These are phyloP conservation scores for Tetratostichococcus sp. DNA, from an alignment of 139 green algal species.

Conservation along the genomic window DNA sequence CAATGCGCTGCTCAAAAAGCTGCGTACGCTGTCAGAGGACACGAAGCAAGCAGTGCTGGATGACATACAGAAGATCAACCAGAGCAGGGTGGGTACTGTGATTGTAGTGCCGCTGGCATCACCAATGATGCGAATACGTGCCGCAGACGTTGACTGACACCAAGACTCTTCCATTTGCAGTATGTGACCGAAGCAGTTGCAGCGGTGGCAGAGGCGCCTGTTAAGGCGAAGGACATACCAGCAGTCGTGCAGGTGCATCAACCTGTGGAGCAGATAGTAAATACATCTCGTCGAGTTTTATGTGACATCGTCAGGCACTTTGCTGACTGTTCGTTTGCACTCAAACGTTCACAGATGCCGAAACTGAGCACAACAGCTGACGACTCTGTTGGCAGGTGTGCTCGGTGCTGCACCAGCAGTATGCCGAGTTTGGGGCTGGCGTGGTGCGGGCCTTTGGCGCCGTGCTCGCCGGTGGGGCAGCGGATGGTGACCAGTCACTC, in stretches of 20 bases:
- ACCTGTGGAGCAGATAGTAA: too few species aligned
- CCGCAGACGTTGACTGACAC: too few species aligned
- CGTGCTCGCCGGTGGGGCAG: slow-evolving; percentile 12
- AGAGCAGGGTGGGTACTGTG: slow-evolving; percentile 57
- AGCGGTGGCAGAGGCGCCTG: slow-evolving; percentile 77
- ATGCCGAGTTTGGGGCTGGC: slow-evolving; percentile 60
- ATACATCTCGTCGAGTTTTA: too few species aligned
- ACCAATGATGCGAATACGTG: too few species aligned
- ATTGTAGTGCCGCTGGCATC: not conserved
- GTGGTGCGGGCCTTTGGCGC: slow-evolving; percentile 42
- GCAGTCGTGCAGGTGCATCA: slow-evolving; percentile 65
- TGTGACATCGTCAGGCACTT: too few species aligned
- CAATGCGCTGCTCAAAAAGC: slow-evolving; percentile 80
- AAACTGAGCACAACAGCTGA: too few species aligned
- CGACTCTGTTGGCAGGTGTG: slow-evolving; percentile 62
- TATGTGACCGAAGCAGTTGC: slow-evolving; percentile 89
- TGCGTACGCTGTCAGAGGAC: slow-evolving; percentile 68
- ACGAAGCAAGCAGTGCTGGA: slow-evolving; percentile 49
- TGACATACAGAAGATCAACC: slow-evolving; percentile 78
- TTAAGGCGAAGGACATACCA: slow-evolving; percentile 72
- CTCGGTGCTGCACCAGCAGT: slow-evolving; percentile 80
- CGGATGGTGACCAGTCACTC: slow-evolving; percentile 41
- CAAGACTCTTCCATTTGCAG: slow-evolving; percentile 33
- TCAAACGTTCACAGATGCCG: too few species aligned
- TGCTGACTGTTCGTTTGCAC: too few species aligned